phyloP scores from a whole-genome alignment of 192 early-diverging fungal genomes.

The Umbelopsis isabellina region DNA sequence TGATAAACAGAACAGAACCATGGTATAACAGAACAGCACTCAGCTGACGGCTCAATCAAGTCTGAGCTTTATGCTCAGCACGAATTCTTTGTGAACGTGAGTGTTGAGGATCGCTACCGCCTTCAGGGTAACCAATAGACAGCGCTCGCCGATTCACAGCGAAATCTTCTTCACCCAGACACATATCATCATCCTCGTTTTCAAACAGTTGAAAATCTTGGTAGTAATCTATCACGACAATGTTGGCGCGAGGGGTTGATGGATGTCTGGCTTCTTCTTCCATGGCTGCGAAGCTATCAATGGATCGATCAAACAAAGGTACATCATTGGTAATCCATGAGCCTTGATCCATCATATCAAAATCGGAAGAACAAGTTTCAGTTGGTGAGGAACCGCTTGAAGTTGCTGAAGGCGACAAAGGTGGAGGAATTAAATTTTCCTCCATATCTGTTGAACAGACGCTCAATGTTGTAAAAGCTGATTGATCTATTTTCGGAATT shows the following conservation, averaged over 20 bases:
- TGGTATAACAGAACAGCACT: too few species aligned
- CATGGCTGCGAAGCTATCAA: not conserved
- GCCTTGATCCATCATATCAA: conserved; percentile 1
- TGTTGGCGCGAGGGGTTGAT: not conserved
- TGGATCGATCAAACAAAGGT: conserved; percentile 1
- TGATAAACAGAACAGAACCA: too few species aligned
- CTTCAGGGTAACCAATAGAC: conserved; percentile 4
- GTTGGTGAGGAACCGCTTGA: not conserved
- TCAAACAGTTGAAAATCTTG: conserved; percentile 3
- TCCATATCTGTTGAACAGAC: conserved; percentile 11
- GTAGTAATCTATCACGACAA: not conserved
- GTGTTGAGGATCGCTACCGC: not conserved
- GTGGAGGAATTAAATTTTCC: conserved; percentile 5
- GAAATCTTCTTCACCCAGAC: not conserved
- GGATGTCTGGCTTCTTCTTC: not conserved
- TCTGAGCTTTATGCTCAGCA: not conserved
- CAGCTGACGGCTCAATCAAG: not conserved
- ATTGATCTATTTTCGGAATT: too few species aligned
- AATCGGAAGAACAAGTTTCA: not conserved
- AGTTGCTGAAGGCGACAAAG: conserved; percentile 2
- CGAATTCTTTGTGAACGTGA: not conserved
- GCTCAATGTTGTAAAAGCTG: not conserved
- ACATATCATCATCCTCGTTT: conserved; percentile 3
- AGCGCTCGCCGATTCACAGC: not conserved
- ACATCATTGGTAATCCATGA: not conserved